Percentiles rank a stretch among this genome's conserved stretches.
Evolutionary conservation across 73 alveolate genomes (phyloP).

Genomic region (Vitrella brassicaformis): DNA sequence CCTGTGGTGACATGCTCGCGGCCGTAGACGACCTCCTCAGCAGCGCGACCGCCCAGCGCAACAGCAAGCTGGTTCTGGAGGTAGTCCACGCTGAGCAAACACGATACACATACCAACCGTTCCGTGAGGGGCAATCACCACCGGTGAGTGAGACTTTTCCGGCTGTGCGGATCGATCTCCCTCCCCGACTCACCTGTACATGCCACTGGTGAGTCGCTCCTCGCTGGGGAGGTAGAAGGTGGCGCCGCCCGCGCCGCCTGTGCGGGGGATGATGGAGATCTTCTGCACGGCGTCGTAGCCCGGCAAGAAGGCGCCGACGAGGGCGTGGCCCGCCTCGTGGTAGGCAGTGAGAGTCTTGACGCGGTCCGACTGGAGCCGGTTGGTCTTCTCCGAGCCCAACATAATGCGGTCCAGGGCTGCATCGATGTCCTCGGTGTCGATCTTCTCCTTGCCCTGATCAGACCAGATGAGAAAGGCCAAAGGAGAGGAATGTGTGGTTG

Average conservation of each 20-base stretch:
- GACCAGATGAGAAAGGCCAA: no score
- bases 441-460: not conserved
- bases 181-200: conserved; percentile 5
- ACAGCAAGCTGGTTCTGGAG: conserved; percentile 11
- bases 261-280: conserved; percentile 28
- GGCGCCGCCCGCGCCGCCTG: conserved; percentile 28
- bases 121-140: no score
- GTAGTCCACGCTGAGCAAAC: not conserved
- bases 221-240: conserved; percentile 37
- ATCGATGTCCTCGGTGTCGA: conserved; percentile 11
- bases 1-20: conserved; percentile 31
- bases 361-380: conserved; percentile 10
- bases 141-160: no score
- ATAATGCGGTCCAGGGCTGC: conserved; percentile 24
- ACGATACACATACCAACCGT: no score
- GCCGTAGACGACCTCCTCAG: conserved; percentile 35
- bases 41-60: conserved; percentile 37
- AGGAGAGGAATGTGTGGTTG: no score
- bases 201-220: conserved; percentile 26
- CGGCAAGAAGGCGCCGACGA: conserved; percentile 37
- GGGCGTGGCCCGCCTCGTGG: conserved; percentile 89
- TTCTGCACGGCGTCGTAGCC: conserved; percentile 35
- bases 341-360: conserved; percentile 63
- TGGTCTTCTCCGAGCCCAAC: conserved; percentile 30
- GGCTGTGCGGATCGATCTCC: no score